Percentiles rank a stretch among this genome's conserved stretches.
These are phyloP conservation scores for Tolypocladium inflatum DNA, from an alignment of 2,329 filamentous ascomycete species.

Conservation along the genomic window DNA sequence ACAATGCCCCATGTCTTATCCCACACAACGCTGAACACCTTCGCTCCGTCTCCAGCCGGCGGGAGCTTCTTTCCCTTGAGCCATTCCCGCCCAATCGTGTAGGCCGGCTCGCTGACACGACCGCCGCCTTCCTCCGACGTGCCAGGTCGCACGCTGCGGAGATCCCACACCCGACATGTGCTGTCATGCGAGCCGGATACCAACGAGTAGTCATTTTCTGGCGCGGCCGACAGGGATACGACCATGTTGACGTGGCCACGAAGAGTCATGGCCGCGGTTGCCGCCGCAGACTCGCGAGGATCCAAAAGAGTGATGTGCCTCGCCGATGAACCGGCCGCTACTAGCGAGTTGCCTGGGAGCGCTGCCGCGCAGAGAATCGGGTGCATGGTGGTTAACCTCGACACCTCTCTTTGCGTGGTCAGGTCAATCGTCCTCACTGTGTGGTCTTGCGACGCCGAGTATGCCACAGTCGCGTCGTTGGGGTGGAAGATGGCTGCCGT, in stretches of 20 bases:
- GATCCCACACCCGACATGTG: slow-evolving; percentile 88
- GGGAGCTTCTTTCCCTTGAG: slow-evolving; percentile 53
- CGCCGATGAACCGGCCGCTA: slow-evolving; percentile 71
- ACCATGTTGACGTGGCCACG: slow-evolving; percentile 77
- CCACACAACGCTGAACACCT: slow-evolving; percentile 87
- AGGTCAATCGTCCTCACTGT: slow-evolving; percentile 86
- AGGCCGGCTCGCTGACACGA: slow-evolving; percentile 63
- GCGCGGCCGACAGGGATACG: slow-evolving; percentile 37
- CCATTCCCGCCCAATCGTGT: slow-evolving; percentile 67
- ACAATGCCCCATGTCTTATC: slow-evolving; percentile 80
- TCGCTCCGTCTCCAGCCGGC: slow-evolving; percentile 70
- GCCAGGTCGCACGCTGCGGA: slow-evolving; percentile 57
- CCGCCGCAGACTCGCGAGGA: slow-evolving; percentile 66
- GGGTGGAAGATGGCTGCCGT: slow-evolving; percentile 79
- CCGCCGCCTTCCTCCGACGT: slow-evolving; percentile 51
- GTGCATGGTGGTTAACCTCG: slow-evolving; percentile 74
- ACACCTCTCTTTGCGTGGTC: slow-evolving; percentile 67
- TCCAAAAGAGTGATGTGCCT: slow-evolving; percentile 90
- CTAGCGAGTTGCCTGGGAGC: slow-evolving; percentile 53
- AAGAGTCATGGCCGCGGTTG: slow-evolving; percentile 80
- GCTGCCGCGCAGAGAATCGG: slow-evolving; percentile 72
- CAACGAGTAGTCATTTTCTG: slow-evolving; percentile 68
- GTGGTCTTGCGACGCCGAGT: slow-evolving; percentile 87
- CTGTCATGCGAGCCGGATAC: slow-evolving; percentile 88
- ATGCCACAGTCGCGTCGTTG: slow-evolving; percentile 76